Evolutionary conservation across 306 rosid species (phyloP), one percentile per base, ranked within the genome.

Genomic region (Ceratonia siliqua): DNA sequence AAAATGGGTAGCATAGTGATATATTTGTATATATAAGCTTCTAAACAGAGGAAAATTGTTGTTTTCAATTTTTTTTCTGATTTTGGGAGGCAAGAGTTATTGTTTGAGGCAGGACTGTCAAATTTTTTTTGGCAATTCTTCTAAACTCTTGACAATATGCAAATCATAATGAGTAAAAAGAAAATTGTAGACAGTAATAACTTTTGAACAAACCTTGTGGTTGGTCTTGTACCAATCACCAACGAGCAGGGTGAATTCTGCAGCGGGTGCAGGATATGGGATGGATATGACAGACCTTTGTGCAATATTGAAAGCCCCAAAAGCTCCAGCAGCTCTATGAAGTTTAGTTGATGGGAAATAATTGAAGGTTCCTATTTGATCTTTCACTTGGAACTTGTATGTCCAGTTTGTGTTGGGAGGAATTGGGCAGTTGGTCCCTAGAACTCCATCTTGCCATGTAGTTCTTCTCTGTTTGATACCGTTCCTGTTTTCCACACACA

Each of bases 381-480:
- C 98, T 67, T 94, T 94, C 0, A 77, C 53, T 69, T 94, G 98
- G 75, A 94, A 91, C 72, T 82, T 85, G 88, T 91, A 94, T 32
- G 91, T 89, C 94, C 96, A 94, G 35, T 86, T 94, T n/a, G 88
- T 8, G 28, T 88, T 89, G 0, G 92, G 97, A 68, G 92, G 97
- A 17, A 94, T 91, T 1, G 98, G 89, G 54, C 98, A 94, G 68
- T 94, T 89, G 3, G 96, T 94, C 70, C 97, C 98, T 8, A 89
- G 70, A 5, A 89, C 94, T 25, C 98, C 98, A 67, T 94, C 97
- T 81, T 94, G 85, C 97, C 98, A 94, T 35, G 94, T 32, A 1
- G 90, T 87, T 70, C 70, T 89, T 73, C 96, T 84, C 70, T 85
- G 91, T 68, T 94, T 75, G 43, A 94, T 80, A 22, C 98, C 98